Percentiles rank a stretch among this genome's conserved stretches.
These are phyloP conservation scores for Pseudopediastrum boryanum DNA, from an alignment of 139 green algal genomes.

Conservation along the genomic window DNA sequence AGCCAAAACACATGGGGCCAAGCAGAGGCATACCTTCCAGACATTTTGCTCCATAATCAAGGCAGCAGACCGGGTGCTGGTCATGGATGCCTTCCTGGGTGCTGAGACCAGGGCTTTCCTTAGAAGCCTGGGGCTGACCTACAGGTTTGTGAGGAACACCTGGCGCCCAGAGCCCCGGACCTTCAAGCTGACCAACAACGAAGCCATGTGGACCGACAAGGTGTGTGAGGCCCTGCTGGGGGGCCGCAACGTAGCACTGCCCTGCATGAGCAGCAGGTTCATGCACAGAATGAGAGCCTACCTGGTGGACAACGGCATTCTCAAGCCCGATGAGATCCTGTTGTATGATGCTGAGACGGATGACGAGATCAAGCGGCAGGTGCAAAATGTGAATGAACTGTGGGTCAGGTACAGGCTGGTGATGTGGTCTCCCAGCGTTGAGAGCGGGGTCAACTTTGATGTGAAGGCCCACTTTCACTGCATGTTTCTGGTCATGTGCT, in stretches of 20 bases:
- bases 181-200: neutral
- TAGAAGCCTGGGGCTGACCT: neutral
- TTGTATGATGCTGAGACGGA: conserved; percentile 3
- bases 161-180: neutral
- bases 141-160: neutral
- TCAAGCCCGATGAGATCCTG: neutral
- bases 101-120: neutral
- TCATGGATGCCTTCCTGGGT: conserved; percentile 3
- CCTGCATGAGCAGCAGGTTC: conserved; percentile 2
- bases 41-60: conserved; percentile 16
- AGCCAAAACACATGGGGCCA: neutral
- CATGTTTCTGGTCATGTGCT: neutral
- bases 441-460: conserved; percentile 3
- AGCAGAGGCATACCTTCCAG: neutral
- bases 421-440: neutral
- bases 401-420: neutral
- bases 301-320: neutral
- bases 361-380: neutral
- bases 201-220: neutral
- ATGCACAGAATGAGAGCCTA: conserved; percentile 2
- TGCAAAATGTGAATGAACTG: neutral
- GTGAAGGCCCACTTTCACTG: neutral
- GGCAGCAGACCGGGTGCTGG: neutral
- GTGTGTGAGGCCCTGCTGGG: neutral
- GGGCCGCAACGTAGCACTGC: neutral